Evolutionary conservation across 2,329 filamentous ascomycete species (phyloP).

Genomic region (Diplocarpon mali): DNA sequence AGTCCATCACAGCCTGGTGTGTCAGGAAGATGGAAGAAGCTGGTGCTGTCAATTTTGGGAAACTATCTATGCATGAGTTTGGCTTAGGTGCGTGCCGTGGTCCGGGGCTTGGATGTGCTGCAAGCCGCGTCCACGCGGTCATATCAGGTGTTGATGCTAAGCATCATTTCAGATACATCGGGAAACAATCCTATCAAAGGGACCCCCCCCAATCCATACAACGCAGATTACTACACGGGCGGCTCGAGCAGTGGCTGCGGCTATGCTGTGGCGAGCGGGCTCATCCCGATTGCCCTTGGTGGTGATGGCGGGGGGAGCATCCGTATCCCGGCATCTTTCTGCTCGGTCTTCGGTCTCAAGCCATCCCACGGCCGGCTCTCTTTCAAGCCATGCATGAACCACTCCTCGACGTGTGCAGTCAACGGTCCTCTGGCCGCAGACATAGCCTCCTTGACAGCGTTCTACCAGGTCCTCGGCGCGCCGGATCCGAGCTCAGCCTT

Average conservation of each 20-base stretch:
- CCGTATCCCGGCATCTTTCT: conserved; percentile 22
- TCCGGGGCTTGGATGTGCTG: background rate
- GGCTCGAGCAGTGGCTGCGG: conserved; percentile 91
- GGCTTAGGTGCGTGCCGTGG: conserved; percentile 28
- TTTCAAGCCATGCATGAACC: conserved; percentile 30
- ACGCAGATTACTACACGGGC: conserved; percentile 61
- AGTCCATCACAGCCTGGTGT: conserved; percentile 14
- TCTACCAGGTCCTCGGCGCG: conserved; percentile 65
- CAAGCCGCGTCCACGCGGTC: too few relatives aligned
- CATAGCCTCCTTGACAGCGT: conserved; percentile 64
- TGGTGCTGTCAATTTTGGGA: conserved; percentile 64
- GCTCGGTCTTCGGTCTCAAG: conserved; percentile 64
- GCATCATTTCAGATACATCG: conserved; percentile 49
- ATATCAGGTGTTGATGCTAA: background rate
- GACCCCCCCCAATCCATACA: conserved; percentile 66
- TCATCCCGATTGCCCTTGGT: conserved; percentile 59
- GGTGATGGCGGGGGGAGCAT: conserved; percentile 76
- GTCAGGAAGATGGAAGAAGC: conserved; percentile 40
- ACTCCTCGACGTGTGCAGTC: conserved; percentile 45
- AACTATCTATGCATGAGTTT: conserved; percentile 79
- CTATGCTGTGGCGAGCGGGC: conserved; percentile 59
- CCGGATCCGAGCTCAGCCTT: conserved; percentile 59
- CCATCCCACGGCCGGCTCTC: conserved; percentile 57
- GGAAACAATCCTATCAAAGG: conserved; percentile 77
- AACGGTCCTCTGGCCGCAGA: conserved; percentile 65